phyloP scores from a whole-genome alignment of 148 eudicot genomes.

The Euryodendron excelsum region DNA sequence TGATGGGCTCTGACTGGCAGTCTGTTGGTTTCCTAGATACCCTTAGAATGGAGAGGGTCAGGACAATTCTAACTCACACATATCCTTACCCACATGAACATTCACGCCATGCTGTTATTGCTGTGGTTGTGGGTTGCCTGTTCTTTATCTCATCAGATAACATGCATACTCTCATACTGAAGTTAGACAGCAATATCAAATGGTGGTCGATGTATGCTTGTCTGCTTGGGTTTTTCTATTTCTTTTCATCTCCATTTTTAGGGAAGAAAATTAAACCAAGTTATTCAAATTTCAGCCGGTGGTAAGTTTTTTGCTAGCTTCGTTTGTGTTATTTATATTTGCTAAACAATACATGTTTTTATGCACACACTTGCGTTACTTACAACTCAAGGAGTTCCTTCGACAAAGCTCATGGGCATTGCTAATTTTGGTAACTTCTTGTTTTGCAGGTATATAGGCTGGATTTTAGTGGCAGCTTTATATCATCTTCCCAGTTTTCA shows the following conservation, averaged over 20 bases:
- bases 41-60: slow-evolving; percentile 78
- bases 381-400: neutral
- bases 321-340: neutral
- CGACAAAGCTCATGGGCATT: neutral
- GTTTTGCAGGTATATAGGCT: slow-evolving; percentile 76
- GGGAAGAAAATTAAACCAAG: slow-evolving; percentile 97
- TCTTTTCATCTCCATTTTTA: slow-evolving; percentile 95
- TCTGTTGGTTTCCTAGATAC: slow-evolving; percentile 69
- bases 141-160: slow-evolving; percentile 95
- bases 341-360: neutral
- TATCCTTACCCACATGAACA: slow-evolving; percentile 98
- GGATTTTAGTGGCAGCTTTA: slow-evolving; percentile 91
- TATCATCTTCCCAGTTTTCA: slow-evolving; percentile 98
- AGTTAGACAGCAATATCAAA: slow-evolving; percentile 84
- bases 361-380: neutral
- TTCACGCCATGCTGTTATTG: slow-evolving; percentile 90
- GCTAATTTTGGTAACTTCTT: slow-evolving; percentile 12
- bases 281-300: slow-evolving; percentile 90
- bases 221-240: slow-evolving; percentile 94
- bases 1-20: slow-evolving; percentile 60
- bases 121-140: slow-evolving; percentile 87
- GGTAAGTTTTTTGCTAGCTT: slow-evolving; percentile 48
- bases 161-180: slow-evolving; percentile 88
- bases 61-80: slow-evolving; percentile 77
- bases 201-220: slow-evolving; percentile 99